Evolutionary conservation across 1,139 yeast genomes (phyloP).

Genomic region (Williopsis jadinii): DNA sequence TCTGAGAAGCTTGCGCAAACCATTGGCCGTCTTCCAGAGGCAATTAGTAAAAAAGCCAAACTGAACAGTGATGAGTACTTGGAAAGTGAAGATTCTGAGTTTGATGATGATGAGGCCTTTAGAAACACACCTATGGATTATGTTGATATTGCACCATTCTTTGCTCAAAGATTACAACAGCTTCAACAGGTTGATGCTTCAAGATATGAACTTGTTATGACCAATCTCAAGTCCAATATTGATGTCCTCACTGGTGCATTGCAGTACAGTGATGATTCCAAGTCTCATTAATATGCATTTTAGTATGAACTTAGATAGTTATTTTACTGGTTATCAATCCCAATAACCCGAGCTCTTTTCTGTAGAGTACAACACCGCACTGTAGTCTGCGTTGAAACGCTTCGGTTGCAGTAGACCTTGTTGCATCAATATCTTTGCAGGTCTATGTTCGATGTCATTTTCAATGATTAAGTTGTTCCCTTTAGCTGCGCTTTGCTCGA

Average conservation of each 20-base stretch:
- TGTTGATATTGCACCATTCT: slow-evolving; percentile 53
- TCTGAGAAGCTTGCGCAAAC: slow-evolving; percentile 33
- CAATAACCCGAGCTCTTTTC: slow-evolving; percentile 1
- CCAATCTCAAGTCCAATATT: slow-evolving; percentile 24
- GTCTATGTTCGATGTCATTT: slow-evolving; percentile 1
- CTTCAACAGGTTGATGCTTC: slow-evolving; percentile 26
- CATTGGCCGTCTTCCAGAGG: slow-evolving; percentile 59
- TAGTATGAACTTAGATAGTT: background rate
- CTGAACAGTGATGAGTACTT: slow-evolving; percentile 26
- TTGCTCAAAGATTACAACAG: slow-evolving; percentile 33
- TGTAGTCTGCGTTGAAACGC: background rate
- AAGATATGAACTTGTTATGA: slow-evolving; percentile 27
- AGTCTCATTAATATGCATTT: background rate
- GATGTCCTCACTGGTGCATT: slow-evolving; percentile 24
- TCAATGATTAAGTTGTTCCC: background rate
- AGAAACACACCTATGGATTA: slow-evolving; percentile 72
- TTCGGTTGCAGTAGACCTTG: background rate
- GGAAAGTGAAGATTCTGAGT: slow-evolving; percentile 33
- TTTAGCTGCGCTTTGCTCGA: slow-evolving; percentile 2
- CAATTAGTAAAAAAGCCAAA: slow-evolving; percentile 59
- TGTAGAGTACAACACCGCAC: background rate
- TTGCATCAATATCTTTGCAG: background rate
- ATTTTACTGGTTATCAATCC: background rate
- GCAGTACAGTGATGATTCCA: slow-evolving; percentile 19
- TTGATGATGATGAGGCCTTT: slow-evolving; percentile 51